These are phyloP conservation scores for Sporothrix schenckii DNA, from an alignment of 2,329 filamentous ascomycete genomes.

Conservation along the genomic window DNA sequence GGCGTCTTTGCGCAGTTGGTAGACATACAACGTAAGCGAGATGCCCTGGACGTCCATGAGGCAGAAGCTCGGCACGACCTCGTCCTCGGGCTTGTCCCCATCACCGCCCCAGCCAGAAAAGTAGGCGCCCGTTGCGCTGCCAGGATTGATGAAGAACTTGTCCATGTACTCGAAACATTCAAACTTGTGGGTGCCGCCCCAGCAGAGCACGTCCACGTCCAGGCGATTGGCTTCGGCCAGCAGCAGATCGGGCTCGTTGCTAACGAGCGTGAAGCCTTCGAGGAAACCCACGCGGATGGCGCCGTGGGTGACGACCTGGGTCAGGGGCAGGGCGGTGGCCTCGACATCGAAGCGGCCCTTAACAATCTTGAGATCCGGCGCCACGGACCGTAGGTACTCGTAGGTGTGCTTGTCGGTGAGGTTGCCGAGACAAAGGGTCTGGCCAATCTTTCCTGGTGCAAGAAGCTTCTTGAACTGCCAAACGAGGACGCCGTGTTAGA, in stretches of 20 bases:
- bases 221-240: slow-evolving; percentile 69
- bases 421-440: slow-evolving; percentile 79
- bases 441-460: slow-evolving; percentile 79
- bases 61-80: slow-evolving; percentile 88
- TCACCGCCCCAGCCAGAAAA: slow-evolving; percentile 60
- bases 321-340: slow-evolving; percentile 65
- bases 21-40: slow-evolving; percentile 92
- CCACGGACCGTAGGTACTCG: slow-evolving; percentile 75
- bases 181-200: slow-evolving; percentile 68
- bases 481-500: neutral
- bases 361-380: slow-evolving; percentile 72
- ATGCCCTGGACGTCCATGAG: slow-evolving; percentile 98
- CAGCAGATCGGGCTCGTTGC: slow-evolving; percentile 66
- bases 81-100: slow-evolving; percentile 75
- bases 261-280: slow-evolving; percentile 69
- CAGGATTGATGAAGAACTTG: slow-evolving; percentile 73
- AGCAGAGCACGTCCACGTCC: slow-evolving; percentile 70
- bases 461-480: slow-evolving; percentile 81
- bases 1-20: slow-evolving; percentile 77
- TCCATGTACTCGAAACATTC: slow-evolving; percentile 74
- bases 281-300: slow-evolving; percentile 67
- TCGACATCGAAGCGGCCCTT: slow-evolving; percentile 69
- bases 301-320: slow-evolving; percentile 68
- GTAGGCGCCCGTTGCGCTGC: slow-evolving; percentile 67
- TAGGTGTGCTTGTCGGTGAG: slow-evolving; percentile 78